Conservation (phyloP, 1,284 basidiomycete genomes). For the Agaricales sp. region DNA sequence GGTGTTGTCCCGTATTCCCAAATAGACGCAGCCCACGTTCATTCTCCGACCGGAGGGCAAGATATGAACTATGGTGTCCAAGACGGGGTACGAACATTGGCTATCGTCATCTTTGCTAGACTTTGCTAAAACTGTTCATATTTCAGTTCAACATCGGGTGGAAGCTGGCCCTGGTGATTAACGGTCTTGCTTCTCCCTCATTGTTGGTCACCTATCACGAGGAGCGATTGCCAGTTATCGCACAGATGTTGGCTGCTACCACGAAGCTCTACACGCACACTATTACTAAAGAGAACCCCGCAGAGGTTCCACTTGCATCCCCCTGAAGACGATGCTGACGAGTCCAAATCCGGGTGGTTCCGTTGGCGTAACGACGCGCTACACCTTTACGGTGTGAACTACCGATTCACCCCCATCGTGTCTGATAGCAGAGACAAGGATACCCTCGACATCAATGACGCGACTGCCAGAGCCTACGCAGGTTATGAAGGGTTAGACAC, state of each 20-base stretch:
- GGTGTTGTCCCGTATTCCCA: background rate
- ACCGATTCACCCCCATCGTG: conserved; percentile 11
- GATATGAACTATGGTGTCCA: conserved; percentile 11
- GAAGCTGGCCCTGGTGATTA: conserved; percentile 22
- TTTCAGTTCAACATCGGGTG: conserved; percentile 16
- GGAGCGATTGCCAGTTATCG: conserved; percentile 18
- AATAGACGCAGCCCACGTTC: conserved; percentile 12
- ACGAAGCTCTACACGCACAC: conserved; percentile 10
- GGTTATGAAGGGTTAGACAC: conserved; percentile 6
- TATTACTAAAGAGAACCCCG: conserved; percentile 4
- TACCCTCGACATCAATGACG: conserved; percentile 1
- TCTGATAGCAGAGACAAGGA: conserved; percentile 5
- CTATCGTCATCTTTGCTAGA: background rate
- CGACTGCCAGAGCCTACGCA: conserved; percentile 3
- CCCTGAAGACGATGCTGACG: background rate
- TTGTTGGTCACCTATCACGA: conserved; percentile 21
- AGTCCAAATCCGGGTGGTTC: conserved; percentile 5
- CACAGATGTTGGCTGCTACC: conserved; percentile 14
- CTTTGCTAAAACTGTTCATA: background rate
- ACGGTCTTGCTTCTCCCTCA: conserved; percentile 14
- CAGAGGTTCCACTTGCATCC: background rate
- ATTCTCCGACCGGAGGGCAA: conserved; percentile 12
- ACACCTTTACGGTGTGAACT: conserved; percentile 11
- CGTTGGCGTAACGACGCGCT: conserved; percentile 7
- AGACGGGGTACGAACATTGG: conserved; percentile 10